Evolutionary conservation across 2,329 filamentous ascomycete species (phyloP), one percentile per base, ranked within the genome.

Genomic region (Arachnomyces sp.): DNA sequence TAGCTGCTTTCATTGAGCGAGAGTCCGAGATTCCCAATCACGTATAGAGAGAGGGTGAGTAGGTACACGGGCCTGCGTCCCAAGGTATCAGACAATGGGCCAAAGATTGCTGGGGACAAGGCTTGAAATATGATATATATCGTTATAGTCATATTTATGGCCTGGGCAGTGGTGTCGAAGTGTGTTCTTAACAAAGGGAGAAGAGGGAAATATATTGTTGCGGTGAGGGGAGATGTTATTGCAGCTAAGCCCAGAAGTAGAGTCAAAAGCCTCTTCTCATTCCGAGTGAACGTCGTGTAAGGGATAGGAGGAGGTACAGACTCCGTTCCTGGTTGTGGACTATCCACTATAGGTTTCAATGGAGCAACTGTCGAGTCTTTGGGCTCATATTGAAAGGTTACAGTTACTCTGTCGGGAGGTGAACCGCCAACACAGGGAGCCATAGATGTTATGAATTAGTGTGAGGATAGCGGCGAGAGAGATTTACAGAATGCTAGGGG

Each of bases 91-190:
- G 48, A 48, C 11, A 44, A 21, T 16, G 38, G 35, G 30, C 31
- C 45, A 33, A 48, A 42, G 13, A 51, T 9, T n/a, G 42, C 28
- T 3, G 48, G 47, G 2, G 47, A 42, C 12, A 51, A 11, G 25
- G 48, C 47, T 31, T 48, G 48, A 32, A 46, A 44, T 28, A 51
- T 38, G 17, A 47, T 38, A 35, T 48, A 48, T 36, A 45, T 16
- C 11, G 42, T 47, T 7, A 48, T 40, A 3, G 42, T 48, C 13
- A 48, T n/a, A 21, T 48, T 45, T 5, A 48, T 48, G 12, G 40
- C 33, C 34, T 48, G 45, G 13, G 18, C n/a, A 13, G 38, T 30
- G n/a, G 31, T 18, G 30, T 31, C 8, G 32, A 43, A 47, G 9
- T 47, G 44, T 9, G 33, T 31, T 5, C 34, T 29, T 5, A 47